Percentiles rank a stretch among this genome's conserved stretches.
These are phyloP conservation scores for Musa balbisiana DNA, from an alignment of 202 grass and related monocot genomes.

Conservation along the genomic window DNA sequence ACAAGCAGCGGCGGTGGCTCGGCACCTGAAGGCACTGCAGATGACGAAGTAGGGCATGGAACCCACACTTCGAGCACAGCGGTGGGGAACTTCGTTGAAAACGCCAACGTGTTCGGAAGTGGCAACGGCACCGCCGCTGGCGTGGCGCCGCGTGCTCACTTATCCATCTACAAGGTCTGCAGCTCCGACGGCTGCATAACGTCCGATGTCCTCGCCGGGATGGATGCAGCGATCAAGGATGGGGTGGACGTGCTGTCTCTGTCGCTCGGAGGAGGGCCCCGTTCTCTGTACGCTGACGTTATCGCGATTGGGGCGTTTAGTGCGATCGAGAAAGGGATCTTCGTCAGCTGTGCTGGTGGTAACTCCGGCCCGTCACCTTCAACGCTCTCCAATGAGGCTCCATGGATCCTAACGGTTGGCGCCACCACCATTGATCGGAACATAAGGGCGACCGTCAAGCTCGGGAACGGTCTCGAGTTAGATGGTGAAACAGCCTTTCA, in stretches of 20 bases:
- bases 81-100: constrained; percentile 59
- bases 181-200: constrained; percentile 36
- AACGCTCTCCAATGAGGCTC: constrained; percentile 4
- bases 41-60: constrained; percentile 60
- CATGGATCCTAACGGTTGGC: constrained; percentile 16
- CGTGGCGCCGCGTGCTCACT: constrained; percentile 80
- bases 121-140: constrained; percentile 74
- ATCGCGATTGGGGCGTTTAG: constrained; percentile 13
- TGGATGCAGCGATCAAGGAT: constrained; percentile 67
- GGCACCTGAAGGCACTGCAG: constrained; percentile 25
- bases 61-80: constrained; percentile 84
- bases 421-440: constrained; percentile 15
- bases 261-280: constrained; percentile 46
- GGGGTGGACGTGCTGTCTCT: constrained; percentile 70
- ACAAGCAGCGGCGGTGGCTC: constrained; percentile 30
- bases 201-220: constrained; percentile 44
- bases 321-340: constrained; percentile 10
- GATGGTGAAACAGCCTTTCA: constrained; percentile 11
- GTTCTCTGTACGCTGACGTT: not conserved
- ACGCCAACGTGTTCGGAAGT: constrained; percentile 51
- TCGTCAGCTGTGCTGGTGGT: constrained; percentile 15
- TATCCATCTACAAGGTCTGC: constrained; percentile 82
- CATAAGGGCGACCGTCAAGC: constrained; percentile 1
- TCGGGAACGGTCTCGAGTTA: not conserved
- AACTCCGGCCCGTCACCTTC: not conserved